Base-by-base conservation (phyloP, 176 grass and related monocot genomes). In the Areca catechu region DNA sequence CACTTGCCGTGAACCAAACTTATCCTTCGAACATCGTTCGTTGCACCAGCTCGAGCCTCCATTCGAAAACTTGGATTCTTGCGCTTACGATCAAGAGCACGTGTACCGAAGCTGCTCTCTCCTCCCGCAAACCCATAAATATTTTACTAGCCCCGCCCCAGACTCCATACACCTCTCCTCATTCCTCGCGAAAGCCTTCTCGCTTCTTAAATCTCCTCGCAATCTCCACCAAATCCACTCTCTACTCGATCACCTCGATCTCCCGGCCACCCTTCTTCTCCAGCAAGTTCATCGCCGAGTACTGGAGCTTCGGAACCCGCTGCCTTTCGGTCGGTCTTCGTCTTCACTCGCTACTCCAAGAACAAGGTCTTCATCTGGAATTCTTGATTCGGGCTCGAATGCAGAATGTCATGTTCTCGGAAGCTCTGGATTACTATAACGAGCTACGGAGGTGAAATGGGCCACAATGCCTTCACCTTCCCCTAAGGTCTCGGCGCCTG, bases 341-440 rank as follows among this genome's bases (percentile, higher is more conserved):
- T 24, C 12, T 58, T 15, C 0, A 28, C 56, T 16, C 56, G 20
- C 15, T 17, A 3, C 3, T 58, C 56, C 22, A 16, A 27, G 56
- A 22, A 22, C 56, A 28, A 24, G 23, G 56, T 58, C 15, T 58
- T 58, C 56, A 9, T 58, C 6, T 28, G 56, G 56, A 58, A 58
- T 22, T 58, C 56, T 15, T 58, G 15, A 58, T 58, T 16, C 20
- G 56, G 5, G 56, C 23, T 15, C 56, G 16, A 20, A 15, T 7
- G 14, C 56, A 22, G 21, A 58, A 28, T 16, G 56, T 3, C 56
- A 58, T 28, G 23, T 58, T 58, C 56, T 15, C 24, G 14, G 56
- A 58, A 16, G 56, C 56, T 16, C 15, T 58, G 23, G 15, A 17
- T 24, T 58, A 22, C 23, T 58, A 29, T 20, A 22, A 28, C 7